Percentiles rank a stretch among this genome's conserved stretches.
Conservation (phyloP, 768 basidiomycete genomes). For the Sutorius australiensis region DNA sequence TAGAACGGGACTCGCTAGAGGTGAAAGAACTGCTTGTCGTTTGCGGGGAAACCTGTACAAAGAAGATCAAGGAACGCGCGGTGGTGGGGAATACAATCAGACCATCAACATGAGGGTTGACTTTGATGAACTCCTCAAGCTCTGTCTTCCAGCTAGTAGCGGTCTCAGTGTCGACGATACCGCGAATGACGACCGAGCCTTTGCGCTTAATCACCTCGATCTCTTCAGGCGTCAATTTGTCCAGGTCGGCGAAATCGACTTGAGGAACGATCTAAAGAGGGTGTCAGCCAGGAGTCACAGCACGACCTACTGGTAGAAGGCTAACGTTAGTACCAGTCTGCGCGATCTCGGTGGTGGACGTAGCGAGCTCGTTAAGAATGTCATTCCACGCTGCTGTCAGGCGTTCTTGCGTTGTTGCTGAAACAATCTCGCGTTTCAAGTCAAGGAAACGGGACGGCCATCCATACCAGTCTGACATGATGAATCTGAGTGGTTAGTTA, state of each 20-base stretch:
- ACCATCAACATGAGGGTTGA: conserved; percentile 58
- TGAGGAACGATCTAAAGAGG: conserved; percentile 53
- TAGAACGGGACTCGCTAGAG: conserved; percentile 50
- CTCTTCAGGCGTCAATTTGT: conserved; percentile 42
- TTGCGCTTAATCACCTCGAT: conserved; percentile 48
- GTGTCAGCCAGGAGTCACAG: neutral
- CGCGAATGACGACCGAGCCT: conserved; percentile 59
- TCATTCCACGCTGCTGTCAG: conserved; percentile 57
- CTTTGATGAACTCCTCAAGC: conserved; percentile 52
- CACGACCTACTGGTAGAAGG: neutral
- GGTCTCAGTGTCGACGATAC: conserved; percentile 54
- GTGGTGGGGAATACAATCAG: neutral
- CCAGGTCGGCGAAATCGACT: conserved; percentile 54
- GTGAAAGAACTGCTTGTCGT: conserved; percentile 71
- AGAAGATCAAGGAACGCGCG: neutral
- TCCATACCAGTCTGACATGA: conserved; percentile 11
- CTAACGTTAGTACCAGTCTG: conserved; percentile 48
- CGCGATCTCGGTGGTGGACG: conserved; percentile 42
- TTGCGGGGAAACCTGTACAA: conserved; percentile 44
- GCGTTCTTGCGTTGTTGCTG: conserved; percentile 43
- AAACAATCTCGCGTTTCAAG: conserved; percentile 55
- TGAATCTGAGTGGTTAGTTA: neutral
- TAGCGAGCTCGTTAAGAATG: conserved; percentile 49
- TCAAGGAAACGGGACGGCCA: conserved; percentile 46
- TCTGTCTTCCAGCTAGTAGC: conserved; percentile 56